Base-by-base conservation (phyloP, 1,139 yeast species). In the Hyphopichia khmerensis region DNA sequence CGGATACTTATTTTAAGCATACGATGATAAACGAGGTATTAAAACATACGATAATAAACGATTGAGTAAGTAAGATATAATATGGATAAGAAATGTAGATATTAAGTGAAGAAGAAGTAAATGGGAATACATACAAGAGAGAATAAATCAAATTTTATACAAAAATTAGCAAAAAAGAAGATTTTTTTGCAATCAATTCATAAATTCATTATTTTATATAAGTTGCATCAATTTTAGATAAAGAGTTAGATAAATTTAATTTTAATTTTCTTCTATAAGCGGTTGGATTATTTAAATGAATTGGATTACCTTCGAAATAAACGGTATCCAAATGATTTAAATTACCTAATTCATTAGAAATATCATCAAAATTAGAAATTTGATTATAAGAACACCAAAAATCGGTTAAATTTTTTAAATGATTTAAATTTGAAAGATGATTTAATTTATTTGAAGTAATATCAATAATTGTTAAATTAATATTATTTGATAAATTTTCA, bases 231-330 rank as follows among this genome's bases (percentile, higher is more conserved):
- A 95, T 89, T 65, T 95, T 95, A 39, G 79, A 70, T 43, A 95
- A 68, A n/a, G 84, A 77, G 1, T 86, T 82, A 1, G 88, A 88
- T 48, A 93, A 69, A 43, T 85, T 77, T 55, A 93, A 70, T 51
- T 79, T 79, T 38, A 95, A 62, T 60, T 93, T 93, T 57, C 95
- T 81, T 56, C 97, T 77, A 60, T 95, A 95, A 37, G 93, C 84
- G 3, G 95, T 83, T 18, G 83, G 82, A 51, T 86, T 86, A 23
- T 78, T 65, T 26, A 69, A 56, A 57, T 93, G 97, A 14, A 95
- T 62, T 1, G 98, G 98, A 55, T 91, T 93, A n/a, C 95, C 93
- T 65, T 95, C 99, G 51, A 95, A 81, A 59, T 95, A 95, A 6
- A 95, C 96, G 0, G 96, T 89, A 44, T 90, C 96, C 43, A 95